Evolutionary conservation across 805 yeast genomes (phyloP).

Genomic region (Nakazawaea ernobii): DNA sequence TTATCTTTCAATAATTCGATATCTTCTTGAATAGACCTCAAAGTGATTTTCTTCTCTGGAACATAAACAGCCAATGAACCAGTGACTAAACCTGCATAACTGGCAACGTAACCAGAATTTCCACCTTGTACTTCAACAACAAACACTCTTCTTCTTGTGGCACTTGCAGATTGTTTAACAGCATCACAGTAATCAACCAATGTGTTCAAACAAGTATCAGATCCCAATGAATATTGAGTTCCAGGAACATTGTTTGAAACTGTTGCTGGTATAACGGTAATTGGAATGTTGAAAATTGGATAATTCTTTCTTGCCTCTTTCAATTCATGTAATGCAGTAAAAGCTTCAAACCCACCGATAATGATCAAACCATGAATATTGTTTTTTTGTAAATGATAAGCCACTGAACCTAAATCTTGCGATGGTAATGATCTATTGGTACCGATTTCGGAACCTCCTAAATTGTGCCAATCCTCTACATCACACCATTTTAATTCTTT

Average conservation of each 20-base stretch:
- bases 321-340: conserved; percentile 73
- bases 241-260: conserved; percentile 99
- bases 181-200: conserved; percentile 92
- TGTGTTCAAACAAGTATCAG: conserved; percentile 92
- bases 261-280: conserved; percentile 91
- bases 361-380: conserved; percentile 83
- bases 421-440: conserved; percentile 86
- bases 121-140: conserved; percentile 99
- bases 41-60: conserved; percentile 76
- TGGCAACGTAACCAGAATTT: conserved; percentile 88
- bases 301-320: conserved; percentile 69
- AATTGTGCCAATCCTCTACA: conserved; percentile 80
- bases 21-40: conserved; percentile 70
- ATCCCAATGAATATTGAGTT: conserved; percentile 90
- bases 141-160: conserved; percentile 89
- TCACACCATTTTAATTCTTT: conserved; percentile 73
- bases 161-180: conserved; percentile 90
- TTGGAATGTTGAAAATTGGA: conserved; percentile 92
- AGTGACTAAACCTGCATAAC: conserved; percentile 74
- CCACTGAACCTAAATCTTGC: conserved; percentile 83
- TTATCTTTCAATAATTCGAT: conserved; percentile 61
- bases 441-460: conserved; percentile 96
- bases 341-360: conserved; percentile 98
- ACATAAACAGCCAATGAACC: conserved; percentile 91
- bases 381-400: conserved; percentile 87